Base-by-base conservation (phyloP, 805 yeast species). In the Zygosaccharomyces gambellarensis region DNA sequence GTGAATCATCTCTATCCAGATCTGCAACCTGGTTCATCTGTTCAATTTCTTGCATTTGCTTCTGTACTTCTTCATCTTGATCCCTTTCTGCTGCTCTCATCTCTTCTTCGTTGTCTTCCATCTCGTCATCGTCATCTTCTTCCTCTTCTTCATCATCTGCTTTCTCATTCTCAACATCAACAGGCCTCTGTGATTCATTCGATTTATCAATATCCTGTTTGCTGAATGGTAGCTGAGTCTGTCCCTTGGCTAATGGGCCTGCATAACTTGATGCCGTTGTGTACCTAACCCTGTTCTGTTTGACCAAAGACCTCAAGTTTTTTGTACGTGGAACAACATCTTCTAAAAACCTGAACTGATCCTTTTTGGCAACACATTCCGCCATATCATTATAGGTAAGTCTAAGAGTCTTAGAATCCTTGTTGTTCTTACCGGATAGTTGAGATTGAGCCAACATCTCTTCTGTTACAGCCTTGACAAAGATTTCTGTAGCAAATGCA, bases 401-500 rank as follows among this genome's bases (percentile, higher is more conserved):
- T n/a, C 60, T 51, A 10, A 56, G 40, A 8, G 57, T 51, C 42
- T 56, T 50, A 12, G 54, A 49, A 14, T 39, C 51, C 8, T 50
- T 45, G n/a, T 52, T 46, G 17, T 52, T 46, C 32, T 53, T 51
- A 21, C 44, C 45, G 12, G 56, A 41, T 32, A 61, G 38, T 25
- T 61, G 62, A 8, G 62, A 52, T 31, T 55, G 43, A 1, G 60
- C 53, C 32, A 58, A 36, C 36, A 57, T 57, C 42, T 61, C 63
- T 36, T 61, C 65, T 2, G 59, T 58, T 11, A 61, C 30, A n/a
- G 57, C 55, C 43, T 61, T 62, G 4, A 61, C 53, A 42, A 61
- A 61, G 19, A 61, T 46, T 45, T 61, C 64, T 0, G 64, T 59
- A 3, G 64, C 60, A 42, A 61, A 59, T 4, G 64, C 64, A 5